These are phyloP conservation scores for Phytopythium boreale DNA, from an alignment of 352 stramenopile genomes.

Conservation along the genomic window DNA sequence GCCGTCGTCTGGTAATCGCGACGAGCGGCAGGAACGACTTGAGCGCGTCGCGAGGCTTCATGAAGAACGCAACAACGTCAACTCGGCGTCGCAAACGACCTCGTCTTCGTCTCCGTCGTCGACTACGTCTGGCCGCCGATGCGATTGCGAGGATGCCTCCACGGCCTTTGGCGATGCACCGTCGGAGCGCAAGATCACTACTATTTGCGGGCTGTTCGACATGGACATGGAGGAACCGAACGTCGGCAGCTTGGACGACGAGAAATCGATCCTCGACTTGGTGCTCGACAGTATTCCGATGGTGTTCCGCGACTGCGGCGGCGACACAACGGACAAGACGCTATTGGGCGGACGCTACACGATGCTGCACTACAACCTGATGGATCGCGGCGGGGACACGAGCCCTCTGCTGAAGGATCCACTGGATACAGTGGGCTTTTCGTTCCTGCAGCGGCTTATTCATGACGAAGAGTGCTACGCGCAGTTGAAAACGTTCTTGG, in stretches of 20 bases:
- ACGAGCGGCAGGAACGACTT: conserved; percentile 66
- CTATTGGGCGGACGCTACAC: conserved; percentile 76
- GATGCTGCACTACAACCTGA: conserved; percentile 70
- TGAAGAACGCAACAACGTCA: conserved; percentile 66
- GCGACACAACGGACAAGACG: conserved; percentile 85
- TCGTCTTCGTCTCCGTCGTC: neutral
- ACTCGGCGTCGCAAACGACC: conserved; percentile 3
- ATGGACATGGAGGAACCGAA: conserved; percentile 73
- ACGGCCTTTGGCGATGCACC: neutral
- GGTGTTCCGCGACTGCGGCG: conserved; percentile 82
- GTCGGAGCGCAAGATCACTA: conserved; percentile 24
- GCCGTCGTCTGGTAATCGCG: conserved; percentile 54
- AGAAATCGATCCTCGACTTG: conserved; percentile 73
- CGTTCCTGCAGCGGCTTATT: conserved; percentile 84
- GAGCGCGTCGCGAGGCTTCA: conserved; percentile 60
- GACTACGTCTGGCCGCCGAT: conserved; percentile 1
- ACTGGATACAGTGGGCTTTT: conserved; percentile 64
- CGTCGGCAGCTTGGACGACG: conserved; percentile 74
- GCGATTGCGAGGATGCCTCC: conserved; percentile 12
- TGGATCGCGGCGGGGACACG: conserved; percentile 41
- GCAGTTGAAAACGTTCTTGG: conserved; percentile 71
- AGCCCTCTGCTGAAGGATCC: conserved; percentile 66
- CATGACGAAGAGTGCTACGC: conserved; percentile 88
- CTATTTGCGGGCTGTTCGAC: conserved; percentile 75
- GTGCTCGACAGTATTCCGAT: conserved; percentile 85